These are phyloP conservation scores for Plenodomus lindquistii DNA, from an alignment of 2,329 filamentous ascomycete species.

Conservation along the genomic window DNA sequence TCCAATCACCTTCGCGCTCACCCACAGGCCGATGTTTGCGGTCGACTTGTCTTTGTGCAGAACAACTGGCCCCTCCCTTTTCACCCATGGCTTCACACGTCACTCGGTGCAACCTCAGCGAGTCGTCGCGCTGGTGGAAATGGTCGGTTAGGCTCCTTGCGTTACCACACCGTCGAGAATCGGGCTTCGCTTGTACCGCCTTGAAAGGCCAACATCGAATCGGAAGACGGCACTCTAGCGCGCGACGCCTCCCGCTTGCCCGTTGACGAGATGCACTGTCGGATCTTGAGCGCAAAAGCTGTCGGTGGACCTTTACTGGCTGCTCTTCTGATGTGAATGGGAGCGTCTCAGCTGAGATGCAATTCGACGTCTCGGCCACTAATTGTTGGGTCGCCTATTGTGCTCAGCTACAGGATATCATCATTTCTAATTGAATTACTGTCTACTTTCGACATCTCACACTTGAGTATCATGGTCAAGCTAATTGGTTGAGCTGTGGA, in stretches of 20 bases:
- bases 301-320: not conserved
- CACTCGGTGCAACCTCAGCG: slow-evolving; percentile 1
- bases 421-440: too few species aligned
- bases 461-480: too few species aligned
- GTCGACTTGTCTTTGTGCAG: slow-evolving; percentile 7
- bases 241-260: not conserved
- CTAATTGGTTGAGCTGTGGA: too few species aligned
- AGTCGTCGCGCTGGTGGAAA: slow-evolving; percentile 4
- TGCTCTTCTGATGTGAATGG: not conserved
- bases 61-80: slow-evolving; percentile 1
- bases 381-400: too few species aligned
- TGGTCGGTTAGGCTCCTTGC: slow-evolving; percentile 1
- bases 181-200: slow-evolving; percentile 5
- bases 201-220: slow-evolving; percentile 6
- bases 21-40: slow-evolving; percentile 6
- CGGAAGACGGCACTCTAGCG: not conserved
- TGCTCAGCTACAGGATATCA: not conserved
- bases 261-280: not conserved
- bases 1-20: slow-evolving; percentile 8
- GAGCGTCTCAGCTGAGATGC: not conserved
- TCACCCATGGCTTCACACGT: not conserved
- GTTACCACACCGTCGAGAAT: slow-evolving; percentile 4
- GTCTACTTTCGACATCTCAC: too few species aligned
- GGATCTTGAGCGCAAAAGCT: not conserved
- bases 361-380: not conserved